Base-by-base conservation (phyloP, 2,329 filamentous ascomycete species). In the Emericellopsis atlantica region DNA sequence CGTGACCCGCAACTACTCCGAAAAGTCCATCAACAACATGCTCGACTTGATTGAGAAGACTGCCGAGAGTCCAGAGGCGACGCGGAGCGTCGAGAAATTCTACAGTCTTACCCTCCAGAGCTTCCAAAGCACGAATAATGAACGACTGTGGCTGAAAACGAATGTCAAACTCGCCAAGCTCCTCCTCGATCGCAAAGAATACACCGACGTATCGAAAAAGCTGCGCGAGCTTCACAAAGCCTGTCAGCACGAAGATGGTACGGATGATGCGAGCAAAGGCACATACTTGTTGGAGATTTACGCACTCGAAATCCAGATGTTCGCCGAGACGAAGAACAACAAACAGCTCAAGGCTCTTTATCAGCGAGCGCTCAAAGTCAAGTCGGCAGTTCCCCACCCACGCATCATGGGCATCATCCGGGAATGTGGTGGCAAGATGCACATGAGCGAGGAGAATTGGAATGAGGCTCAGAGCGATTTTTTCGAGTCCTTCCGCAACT, bases 371-470 rank as follows among this genome's bases (percentile, higher is more conserved):
- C 74, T 98, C 39, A 84, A 84, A 48, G 90, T 98, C 41, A 82
- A 87, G 46, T 96, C 92, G n/a, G 92, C 92, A 0, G 92, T 98
- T 11, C 90, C 92, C 32, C 92, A 98, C 64, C 92, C 92, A 44
- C 94, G 95, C 65, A 95, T 98, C 59, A 95, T 96, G 87, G 92
- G 92, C 40, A 90, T 98, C 59, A 98, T 98, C 56, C 83, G 90
- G 41, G 92, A 98, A 66, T 98, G 92, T 58, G 92, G 92, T 54
- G 92, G 92, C 52, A 98, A 98, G 70, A 98, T 98, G 92, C 89
- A 96, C 67, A 96, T 98, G 92, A 92, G 85, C 60, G 92, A 98
- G 70, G 92, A 96, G 66, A 96, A 96, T 59, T 98, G 92, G 92
- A 87, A 92, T 59, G 86, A 89, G 54, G 92, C 92, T 1, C 89